phyloP scores from a whole-genome alignment of 495 filamentous ascomycete genomes.

The Hyaloscypha hepaticicola region DNA sequence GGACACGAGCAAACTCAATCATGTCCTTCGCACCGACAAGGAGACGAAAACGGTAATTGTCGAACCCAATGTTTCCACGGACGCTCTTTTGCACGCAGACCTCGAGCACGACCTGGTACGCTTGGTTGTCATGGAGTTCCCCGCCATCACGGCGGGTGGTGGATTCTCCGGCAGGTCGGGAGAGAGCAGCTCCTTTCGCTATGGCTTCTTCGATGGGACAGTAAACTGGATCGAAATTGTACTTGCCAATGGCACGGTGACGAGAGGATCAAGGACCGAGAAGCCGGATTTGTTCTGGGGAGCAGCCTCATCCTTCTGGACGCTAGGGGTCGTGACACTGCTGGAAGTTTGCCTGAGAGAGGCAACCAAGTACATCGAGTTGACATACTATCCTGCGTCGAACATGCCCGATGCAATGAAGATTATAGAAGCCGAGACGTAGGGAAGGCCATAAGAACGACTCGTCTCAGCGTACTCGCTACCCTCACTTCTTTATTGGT shows the following conservation, averaged over 20 bases:
- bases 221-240: slow-evolving; percentile 57
- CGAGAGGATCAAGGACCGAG: slow-evolving; percentile 35
- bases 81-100: slow-evolving; percentile 52
- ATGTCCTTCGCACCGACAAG: slow-evolving; percentile 45
- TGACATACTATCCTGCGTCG: slow-evolving; percentile 49
- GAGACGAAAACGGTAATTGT: slow-evolving; percentile 45
- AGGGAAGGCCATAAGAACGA: too few species aligned
- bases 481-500: too few species aligned
- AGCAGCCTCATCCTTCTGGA: slow-evolving; percentile 55
- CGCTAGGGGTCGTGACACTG: slow-evolving; percentile 53
- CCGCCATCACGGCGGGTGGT: slow-evolving; percentile 62
- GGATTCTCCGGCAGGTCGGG: slow-evolving; percentile 60
- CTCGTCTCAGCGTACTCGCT: too few species aligned
- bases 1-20: slow-evolving; percentile 40
- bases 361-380: slow-evolving; percentile 51
- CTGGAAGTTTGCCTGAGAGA: slow-evolving; percentile 53
- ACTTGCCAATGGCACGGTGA: slow-evolving; percentile 51
- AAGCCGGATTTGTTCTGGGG: slow-evolving; percentile 46
- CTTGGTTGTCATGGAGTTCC: slow-evolving; percentile 59
- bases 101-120: slow-evolving; percentile 53
- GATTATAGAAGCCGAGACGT: neutral
- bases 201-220: slow-evolving; percentile 58
- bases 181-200: slow-evolving; percentile 55
- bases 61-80: slow-evolving; percentile 66
- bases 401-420: slow-evolving; percentile 41